Evolutionary conservation across 1,284 basidiomycete species (phyloP), one percentile per base, ranked within the genome.

Genomic region (Cutaneotrichosporon arboriforme): DNA sequence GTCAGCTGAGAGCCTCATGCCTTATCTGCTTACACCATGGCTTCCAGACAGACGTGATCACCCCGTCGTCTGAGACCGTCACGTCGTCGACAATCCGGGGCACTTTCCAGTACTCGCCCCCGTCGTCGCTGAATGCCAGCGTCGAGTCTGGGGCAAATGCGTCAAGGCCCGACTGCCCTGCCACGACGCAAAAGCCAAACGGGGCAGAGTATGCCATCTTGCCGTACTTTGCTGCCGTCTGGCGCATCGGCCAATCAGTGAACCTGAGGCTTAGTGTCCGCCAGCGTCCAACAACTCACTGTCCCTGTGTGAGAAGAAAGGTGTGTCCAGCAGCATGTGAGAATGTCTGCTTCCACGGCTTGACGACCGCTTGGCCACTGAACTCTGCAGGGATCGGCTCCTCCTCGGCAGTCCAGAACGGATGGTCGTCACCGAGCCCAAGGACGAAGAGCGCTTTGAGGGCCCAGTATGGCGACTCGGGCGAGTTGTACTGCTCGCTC

Each of bases 121-220:
- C 59, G 12, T 54, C 61, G 46, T 84, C 84, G 60, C 82, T 83
- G 36, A 88, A 73, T 9, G 84, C 84, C 38, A 87, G 77, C 26
- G 82, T 81, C 53, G 77, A 83, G 68, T 88, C 86, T 0, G 80
- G 83, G 8, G 80, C 84, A 21, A 82, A 77, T 65, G 87, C 84
- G 58, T 85, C 83, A 45, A 87, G 79, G 4, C 81, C 83, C 33
- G 80, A 77, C 60, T 77, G 72, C 7, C 84, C 84, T 0, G 81
- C 81, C 8, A 84, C 84, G 3, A 86, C 83, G 58, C 83, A 84
- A 72, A 86, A 87, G 4, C 85, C 85, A 62, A 87, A 87, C 3
- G 83, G 81, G 34, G 82, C 80, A 2, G 83, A 84, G 68, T 88
- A 87, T 1, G 84, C 83, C 51, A 86, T 77, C 68, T 87, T 87